A percentile compares a stretch with the other conserved stretches of the same genome.
Evolutionary conservation across 2,329 filamentous ascomycete species (phyloP).

Genomic region (Penicillium sp.): DNA sequence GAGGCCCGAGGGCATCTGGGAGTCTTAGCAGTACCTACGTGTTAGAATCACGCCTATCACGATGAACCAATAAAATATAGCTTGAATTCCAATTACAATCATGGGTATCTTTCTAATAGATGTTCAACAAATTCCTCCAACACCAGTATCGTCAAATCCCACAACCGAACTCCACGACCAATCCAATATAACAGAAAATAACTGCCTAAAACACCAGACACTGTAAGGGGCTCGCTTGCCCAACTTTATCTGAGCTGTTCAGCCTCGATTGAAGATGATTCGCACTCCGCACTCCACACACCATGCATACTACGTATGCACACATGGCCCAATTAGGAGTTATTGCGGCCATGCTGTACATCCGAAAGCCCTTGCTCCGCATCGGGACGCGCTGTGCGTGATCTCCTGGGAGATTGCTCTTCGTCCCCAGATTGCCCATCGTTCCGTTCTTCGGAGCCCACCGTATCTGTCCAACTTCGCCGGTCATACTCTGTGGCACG

Average conservation of each 20-base stretch:
- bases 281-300: not conserved
- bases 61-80: not conserved
- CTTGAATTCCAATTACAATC: slow-evolving; percentile 2
- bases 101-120: slow-evolving; percentile 8
- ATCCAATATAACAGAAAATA: not conserved
- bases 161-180: not conserved
- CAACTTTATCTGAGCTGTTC: not conserved
- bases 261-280: not conserved
- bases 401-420: not conserved
- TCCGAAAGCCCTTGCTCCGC: not conserved
- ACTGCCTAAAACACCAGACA: not conserved
- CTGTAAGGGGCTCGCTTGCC: not conserved
- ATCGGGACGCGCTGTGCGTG: not conserved
- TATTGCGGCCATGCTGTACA: not conserved
- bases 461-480: slow-evolving; percentile 20
- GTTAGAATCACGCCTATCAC: not conserved
- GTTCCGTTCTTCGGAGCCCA: slow-evolving; percentile 13
- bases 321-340: not conserved
- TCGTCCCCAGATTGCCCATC: not conserved
- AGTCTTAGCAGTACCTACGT: no score
- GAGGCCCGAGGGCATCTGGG: no score
- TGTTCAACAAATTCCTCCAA: not conserved
- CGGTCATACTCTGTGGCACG: slow-evolving; percentile 10
- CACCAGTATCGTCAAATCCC: not conserved
- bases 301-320: not conserved